phyloP scores from a whole-genome alignment of 805 yeast genomes.

The Candida chauliodis region DNA sequence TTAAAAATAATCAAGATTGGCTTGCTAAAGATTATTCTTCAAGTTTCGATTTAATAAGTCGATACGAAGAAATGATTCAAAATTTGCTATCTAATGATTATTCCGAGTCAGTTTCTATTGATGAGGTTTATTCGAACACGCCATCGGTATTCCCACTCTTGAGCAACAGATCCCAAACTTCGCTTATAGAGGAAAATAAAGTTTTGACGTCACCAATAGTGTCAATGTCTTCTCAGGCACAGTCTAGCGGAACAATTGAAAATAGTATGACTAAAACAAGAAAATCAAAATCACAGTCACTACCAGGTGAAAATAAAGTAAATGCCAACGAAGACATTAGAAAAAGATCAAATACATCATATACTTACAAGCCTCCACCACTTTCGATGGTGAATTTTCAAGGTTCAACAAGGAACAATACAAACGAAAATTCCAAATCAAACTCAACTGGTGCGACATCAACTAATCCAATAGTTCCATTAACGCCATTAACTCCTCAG shows the following conservation, averaged over 20 bases:
- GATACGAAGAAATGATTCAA: constrained; percentile 22
- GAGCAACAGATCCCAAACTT: background rate
- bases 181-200: constrained; percentile 8
- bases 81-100: constrained; percentile 15
- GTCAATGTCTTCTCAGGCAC: constrained; percentile 19
- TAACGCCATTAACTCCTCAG: constrained; percentile 11
- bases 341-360: constrained; percentile 22
- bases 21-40: constrained; percentile 29
- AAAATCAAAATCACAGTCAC: constrained; percentile 32
- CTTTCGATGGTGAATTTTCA: background rate
- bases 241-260: background rate
- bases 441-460: background rate
- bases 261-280: background rate
- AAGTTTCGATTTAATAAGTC: constrained; percentile 23
- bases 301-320: constrained; percentile 19
- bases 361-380: constrained; percentile 15
- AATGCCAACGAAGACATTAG: constrained; percentile 12
- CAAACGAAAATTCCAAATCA: background rate
- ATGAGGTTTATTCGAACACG: background rate
- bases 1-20: constrained; percentile 31
- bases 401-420: background rate
- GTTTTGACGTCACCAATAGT: constrained; percentile 30
- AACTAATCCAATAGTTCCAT: constrained; percentile 2
- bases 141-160: background rate
- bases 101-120: constrained; percentile 9